Percentiles rank a stretch among this genome's conserved stretches.
Conservation (phyloP, 2,329 filamentous ascomycete species). For the Thermothelomyces thermophilus region DNA sequence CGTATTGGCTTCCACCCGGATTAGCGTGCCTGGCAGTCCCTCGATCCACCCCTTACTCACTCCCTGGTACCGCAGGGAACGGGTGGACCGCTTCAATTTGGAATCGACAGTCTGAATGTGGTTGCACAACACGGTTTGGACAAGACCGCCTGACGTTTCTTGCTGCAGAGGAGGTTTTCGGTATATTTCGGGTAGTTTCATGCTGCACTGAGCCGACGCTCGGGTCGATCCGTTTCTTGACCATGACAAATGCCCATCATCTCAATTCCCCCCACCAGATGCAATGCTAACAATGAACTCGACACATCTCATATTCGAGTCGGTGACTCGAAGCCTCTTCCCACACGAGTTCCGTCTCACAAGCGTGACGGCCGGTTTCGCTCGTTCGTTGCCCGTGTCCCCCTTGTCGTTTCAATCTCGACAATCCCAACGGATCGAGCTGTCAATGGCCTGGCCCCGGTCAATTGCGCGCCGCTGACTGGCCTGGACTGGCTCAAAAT, state of each 20-base stretch:
- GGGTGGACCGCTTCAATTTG: slow-evolving; percentile 14
- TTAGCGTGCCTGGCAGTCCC: slow-evolving; percentile 2
- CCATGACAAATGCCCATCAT: neutral
- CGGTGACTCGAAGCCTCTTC: neutral
- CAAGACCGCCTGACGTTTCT: neutral
- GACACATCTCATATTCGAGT: neutral
- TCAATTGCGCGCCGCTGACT: slow-evolving; percentile 11
- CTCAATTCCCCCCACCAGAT: neutral
- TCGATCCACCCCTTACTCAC: neutral
- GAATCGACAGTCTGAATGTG: slow-evolving; percentile 2
- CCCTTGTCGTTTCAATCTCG: slow-evolving; percentile 2
- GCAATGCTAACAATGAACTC: neutral
- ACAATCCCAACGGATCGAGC: slow-evolving; percentile 17
- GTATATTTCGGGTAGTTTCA: slow-evolving; percentile 3
- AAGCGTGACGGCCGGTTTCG: slow-evolving; percentile 1
- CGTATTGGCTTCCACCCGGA: neutral
- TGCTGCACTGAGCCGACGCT: slow-evolving; percentile 3
- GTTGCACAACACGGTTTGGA: slow-evolving; percentile 7
- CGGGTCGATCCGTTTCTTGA: slow-evolving; percentile 2
- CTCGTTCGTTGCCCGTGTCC: no score
- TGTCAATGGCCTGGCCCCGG: slow-evolving; percentile 3
- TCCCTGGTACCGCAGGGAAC: neutral
- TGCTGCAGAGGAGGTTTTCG: neutral
- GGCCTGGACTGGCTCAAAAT: slow-evolving; percentile 6
- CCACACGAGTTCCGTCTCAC: neutral